Conservation (phyloP, 2,329 filamentous ascomycete species). For the Piedraia hortae region DNA sequence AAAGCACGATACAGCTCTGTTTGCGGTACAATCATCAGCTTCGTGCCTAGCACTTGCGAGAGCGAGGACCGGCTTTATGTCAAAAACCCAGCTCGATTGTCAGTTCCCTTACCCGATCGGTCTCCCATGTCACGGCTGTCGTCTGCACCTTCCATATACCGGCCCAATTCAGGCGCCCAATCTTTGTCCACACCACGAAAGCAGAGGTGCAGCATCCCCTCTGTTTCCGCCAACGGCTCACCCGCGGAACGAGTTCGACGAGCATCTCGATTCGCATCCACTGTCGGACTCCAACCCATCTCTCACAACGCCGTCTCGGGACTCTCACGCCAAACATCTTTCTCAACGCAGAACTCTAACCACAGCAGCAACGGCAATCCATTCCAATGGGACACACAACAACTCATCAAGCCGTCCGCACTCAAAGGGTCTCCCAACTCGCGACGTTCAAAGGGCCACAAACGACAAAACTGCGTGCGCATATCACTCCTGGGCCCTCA, state of each 20-base stretch:
- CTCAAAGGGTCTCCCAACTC: conserved; percentile 19
- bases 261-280: background rate
- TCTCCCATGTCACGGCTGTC: background rate
- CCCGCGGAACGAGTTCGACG: conserved; percentile 12
- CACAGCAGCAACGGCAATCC: conserved; percentile 20
- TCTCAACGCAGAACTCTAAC: conserved; percentile 14
- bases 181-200: background rate
- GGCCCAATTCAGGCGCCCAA: background rate
- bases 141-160: background rate
- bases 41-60: conserved; percentile 5
- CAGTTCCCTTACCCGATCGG: conserved; percentile 1
- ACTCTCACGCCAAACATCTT: conserved; percentile 15
- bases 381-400: conserved; percentile 18
- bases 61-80: conserved; percentile 9
- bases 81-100: conserved; percentile 3
- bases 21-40: conserved; percentile 6
- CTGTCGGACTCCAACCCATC: conserved; percentile 8
- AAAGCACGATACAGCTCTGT: conserved; percentile 7
- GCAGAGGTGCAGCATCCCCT: background rate
- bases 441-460: conserved; percentile 15
- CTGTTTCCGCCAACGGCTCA: conserved; percentile 15
- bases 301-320: conserved; percentile 5
- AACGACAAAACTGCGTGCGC: conserved; percentile 19
- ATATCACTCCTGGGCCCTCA: conserved; percentile 18
- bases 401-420: conserved; percentile 15